These are phyloP conservation scores for Fraxinus anomala DNA, from an alignment of 257 asterid species.

Conservation along the genomic window DNA sequence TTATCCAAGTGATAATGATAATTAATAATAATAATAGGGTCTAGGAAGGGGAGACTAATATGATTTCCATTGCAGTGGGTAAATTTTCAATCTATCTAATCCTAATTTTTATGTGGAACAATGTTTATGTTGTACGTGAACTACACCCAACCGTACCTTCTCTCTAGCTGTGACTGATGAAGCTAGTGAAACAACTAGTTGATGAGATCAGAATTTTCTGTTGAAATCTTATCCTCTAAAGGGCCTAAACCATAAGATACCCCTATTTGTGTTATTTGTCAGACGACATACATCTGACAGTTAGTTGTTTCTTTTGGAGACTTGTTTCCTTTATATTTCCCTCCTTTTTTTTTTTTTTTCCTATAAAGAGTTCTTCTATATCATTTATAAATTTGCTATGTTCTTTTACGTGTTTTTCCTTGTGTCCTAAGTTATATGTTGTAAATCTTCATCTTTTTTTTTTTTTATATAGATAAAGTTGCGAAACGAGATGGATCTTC, in stretches of 20 bases:
- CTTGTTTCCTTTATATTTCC: constrained; percentile 4
- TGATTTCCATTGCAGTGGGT: neutral
- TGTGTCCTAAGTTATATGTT: constrained; percentile 1
- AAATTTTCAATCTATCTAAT: neutral
- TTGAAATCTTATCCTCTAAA: neutral
- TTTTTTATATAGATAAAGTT: constrained; percentile 60
- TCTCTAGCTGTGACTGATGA: neutral
- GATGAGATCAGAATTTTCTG: neutral
- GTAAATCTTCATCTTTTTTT: constrained; percentile 21
- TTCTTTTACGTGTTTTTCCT: constrained; percentile 19
- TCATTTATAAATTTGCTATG: constrained; percentile 11
- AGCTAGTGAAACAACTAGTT: constrained; percentile 1
- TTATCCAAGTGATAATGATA: neutral
- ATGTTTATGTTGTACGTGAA: neutral
- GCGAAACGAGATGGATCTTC: constrained; percentile 69
- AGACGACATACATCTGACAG: constrained; percentile 5
- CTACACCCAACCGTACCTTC: neutral
- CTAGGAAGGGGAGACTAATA: neutral
- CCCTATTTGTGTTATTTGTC: constrained; percentile 1
- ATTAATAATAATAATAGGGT: neutral
- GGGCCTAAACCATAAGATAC: neutral
- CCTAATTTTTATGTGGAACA: neutral
- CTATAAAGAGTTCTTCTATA: constrained; percentile 1
- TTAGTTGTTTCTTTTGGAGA: constrained; percentile 11
- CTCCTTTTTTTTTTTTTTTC: neutral